phyloP scores from a whole-genome alignment of 1,284 basidiomycete genomes.

The Heliocybe sulcata region DNA sequence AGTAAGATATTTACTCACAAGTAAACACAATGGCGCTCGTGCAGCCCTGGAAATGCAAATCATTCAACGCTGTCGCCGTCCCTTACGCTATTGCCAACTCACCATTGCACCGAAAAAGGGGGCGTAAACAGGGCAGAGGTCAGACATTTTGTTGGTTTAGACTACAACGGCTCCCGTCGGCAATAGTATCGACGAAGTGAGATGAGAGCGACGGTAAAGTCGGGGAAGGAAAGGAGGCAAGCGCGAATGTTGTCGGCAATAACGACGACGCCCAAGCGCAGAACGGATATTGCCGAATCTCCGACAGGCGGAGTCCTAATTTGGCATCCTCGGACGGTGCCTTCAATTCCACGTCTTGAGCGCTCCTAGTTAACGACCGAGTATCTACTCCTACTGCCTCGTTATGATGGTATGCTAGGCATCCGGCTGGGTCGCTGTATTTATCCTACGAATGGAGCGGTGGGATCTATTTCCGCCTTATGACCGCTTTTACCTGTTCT shows the following conservation, averaged over 20 bases:
- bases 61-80: constrained; percentile 8
- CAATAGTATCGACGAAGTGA: not conserved
- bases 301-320: not conserved
- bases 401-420: too few relatives aligned
- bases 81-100: constrained; percentile 22
- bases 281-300: not conserved
- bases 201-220: not conserved
- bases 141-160: constrained; percentile 53
- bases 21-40: constrained; percentile 97
- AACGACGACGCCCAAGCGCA: not conserved
- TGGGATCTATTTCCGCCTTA: not conserved
- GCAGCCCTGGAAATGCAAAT: constrained; percentile 61
- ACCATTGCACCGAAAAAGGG: constrained; percentile 98
- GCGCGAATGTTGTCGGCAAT: not conserved
- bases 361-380: too few relatives aligned
- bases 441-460: too few relatives aligned
- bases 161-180: not conserved
- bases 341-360: too few relatives aligned
- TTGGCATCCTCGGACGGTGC: not conserved
- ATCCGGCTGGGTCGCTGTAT: too few relatives aligned
- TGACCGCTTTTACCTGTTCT: not conserved
- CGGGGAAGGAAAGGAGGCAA: not conserved
- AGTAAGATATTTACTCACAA: constrained; percentile 50
- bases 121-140: constrained; percentile 90
- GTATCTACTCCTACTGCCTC: too few relatives aligned